These are phyloP conservation scores for Myriosclerotinia scirpicola DNA, from an alignment of 2,329 filamentous ascomycete species.

Conservation along the genomic window DNA sequence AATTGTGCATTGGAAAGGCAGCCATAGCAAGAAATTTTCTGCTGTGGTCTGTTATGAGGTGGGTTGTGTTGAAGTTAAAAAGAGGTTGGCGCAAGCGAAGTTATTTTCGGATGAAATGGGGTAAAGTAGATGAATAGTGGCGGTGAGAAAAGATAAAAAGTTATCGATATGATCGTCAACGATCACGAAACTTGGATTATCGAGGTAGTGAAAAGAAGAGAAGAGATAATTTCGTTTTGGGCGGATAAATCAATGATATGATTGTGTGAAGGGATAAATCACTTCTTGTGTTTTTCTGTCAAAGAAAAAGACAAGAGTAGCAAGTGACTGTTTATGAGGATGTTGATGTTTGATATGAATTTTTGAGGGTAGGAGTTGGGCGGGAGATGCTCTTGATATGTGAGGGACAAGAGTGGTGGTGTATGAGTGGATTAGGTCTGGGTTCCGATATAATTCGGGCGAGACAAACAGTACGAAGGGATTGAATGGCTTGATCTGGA, in stretches of 20 bases:
- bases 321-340: constrained; percentile 21
- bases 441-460: constrained; percentile 22
- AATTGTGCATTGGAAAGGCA: constrained; percentile 39
- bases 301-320: constrained; percentile 18
- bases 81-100: constrained; percentile 31
- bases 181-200: constrained; percentile 25
- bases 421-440: constrained; percentile 18
- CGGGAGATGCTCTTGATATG: constrained; percentile 24
- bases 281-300: constrained; percentile 18
- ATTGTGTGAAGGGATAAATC: constrained; percentile 12
- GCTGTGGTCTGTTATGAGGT: constrained; percentile 24
- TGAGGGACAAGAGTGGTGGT: constrained; percentile 24
- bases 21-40: constrained; percentile 36
- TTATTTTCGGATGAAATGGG: constrained; percentile 25
- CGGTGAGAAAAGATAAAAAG: constrained; percentile 25
- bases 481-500: constrained; percentile 20
- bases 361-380: constrained; percentile 5
- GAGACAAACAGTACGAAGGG: constrained; percentile 22
- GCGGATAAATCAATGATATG: constrained; percentile 24
- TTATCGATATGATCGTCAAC: constrained; percentile 28
- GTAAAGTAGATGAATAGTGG: constrained; percentile 29
- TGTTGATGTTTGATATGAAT: constrained; percentile 19
- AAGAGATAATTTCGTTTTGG: constrained; percentile 20
- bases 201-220: constrained; percentile 35
- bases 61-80: constrained; percentile 21